Conservation (phyloP, 2,329 filamentous ascomycete species). For the Monosporascus sp. region DNA sequence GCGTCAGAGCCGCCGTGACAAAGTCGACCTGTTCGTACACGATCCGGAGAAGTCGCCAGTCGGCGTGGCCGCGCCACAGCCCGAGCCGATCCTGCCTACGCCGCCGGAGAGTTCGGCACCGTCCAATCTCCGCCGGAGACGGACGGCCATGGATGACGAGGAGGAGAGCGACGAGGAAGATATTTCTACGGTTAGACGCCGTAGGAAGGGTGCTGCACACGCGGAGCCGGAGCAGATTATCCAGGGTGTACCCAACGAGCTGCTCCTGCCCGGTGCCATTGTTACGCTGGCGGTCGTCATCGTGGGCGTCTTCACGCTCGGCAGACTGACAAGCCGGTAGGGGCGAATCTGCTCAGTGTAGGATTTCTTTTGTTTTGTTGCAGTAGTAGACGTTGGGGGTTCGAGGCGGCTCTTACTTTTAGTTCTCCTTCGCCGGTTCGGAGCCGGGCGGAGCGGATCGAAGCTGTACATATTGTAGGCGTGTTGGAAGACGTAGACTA, state of each 20-base stretch:
- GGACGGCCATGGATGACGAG: conserved; percentile 34
- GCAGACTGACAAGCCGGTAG: conserved; percentile 57
- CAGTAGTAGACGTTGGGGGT: neutral
- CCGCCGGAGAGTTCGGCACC: conserved; percentile 43
- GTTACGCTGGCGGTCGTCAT: conserved; percentile 94
- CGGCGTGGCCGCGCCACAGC: conserved; percentile 49
- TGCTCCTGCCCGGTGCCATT: conserved; percentile 88
- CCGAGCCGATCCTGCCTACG: conserved; percentile 36
- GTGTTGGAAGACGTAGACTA: neutral
- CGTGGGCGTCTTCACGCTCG: conserved; percentile 84
- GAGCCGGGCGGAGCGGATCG: neutral
- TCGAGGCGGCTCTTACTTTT: neutral
- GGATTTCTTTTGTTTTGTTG: neutral
- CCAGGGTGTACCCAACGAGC: conserved; percentile 86
- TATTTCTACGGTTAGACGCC: conserved; percentile 46
- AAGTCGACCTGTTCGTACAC: conserved; percentile 96
- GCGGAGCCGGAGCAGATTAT: conserved; percentile 71
- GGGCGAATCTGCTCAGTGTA: conserved; percentile 4
- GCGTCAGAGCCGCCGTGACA: conserved; percentile 71
- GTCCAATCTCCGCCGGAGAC: conserved; percentile 45
- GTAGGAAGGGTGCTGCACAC: conserved; percentile 39
- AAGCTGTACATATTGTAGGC: neutral
- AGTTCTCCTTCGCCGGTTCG: neutral
- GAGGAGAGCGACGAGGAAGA: conserved; percentile 50
- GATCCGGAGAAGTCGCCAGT: conserved; percentile 85